phyloP scores from a whole-genome alignment of 257 asterid genomes.

The Nicotiana tomentosiformis region DNA sequence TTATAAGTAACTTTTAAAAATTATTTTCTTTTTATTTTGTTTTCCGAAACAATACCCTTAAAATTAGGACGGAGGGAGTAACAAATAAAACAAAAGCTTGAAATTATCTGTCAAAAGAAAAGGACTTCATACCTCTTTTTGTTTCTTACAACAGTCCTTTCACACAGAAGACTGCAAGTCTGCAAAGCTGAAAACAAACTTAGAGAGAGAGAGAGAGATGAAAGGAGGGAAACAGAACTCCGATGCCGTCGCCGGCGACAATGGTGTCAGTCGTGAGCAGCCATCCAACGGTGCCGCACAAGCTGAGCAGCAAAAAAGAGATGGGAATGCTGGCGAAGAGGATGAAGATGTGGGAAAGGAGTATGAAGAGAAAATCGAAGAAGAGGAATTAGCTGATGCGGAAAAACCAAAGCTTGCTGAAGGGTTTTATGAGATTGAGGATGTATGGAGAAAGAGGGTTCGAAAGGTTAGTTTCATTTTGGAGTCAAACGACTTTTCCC shows the following conservation, averaged over 20 bases:
- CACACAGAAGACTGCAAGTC: not conserved
- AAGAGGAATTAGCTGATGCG: not conserved
- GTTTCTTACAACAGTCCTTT: not conserved
- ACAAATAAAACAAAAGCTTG: not conserved
- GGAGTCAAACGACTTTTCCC: too few relatives aligned
- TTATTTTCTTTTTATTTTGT: too few relatives aligned
- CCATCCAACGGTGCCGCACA: not conserved
- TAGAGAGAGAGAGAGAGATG: not conserved
- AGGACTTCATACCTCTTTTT: not conserved
- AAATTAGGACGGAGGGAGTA: too few relatives aligned
- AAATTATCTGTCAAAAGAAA: not conserved
- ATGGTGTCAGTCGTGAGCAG: not conserved
- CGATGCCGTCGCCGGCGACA: not conserved
- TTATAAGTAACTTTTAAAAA: too few relatives aligned
- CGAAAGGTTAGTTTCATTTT: conserved; percentile 16
- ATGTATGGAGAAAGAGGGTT: conserved; percentile 20
- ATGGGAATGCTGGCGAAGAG: not conserved
- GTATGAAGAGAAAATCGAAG: conserved; percentile 6
- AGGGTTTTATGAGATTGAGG: conserved; percentile 29
- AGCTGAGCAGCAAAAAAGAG: not conserved
- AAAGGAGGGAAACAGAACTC: conserved; percentile 19
- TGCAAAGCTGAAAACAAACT: too few relatives aligned
- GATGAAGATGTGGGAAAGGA: not conserved
- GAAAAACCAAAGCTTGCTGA: conserved; percentile 23
- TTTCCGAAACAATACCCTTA: too few relatives aligned